A percentile compares a stretch with the other conserved stretches of the same genome.
These are phyloP conservation scores for Talaromyces marneffei DNA, from an alignment of 2,329 filamentous ascomycete genomes.

Conservation along the genomic window DNA sequence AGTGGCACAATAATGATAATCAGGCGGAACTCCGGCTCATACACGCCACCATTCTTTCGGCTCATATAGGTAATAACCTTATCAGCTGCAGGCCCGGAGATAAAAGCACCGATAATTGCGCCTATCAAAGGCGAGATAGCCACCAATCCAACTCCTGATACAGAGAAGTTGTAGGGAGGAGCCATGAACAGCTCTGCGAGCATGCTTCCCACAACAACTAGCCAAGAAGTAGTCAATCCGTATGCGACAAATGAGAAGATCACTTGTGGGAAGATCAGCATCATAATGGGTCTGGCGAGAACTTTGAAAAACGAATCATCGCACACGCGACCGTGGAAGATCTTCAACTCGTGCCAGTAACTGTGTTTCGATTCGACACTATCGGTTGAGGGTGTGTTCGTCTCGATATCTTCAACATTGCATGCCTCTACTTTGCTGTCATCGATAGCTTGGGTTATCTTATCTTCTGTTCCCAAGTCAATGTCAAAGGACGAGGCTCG, in stretches of 20 bases:
- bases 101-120: background rate
- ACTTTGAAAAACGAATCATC: constrained; percentile 16
- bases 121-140: background rate
- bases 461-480: background rate
- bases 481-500: background rate
- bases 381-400: background rate
- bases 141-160: background rate
- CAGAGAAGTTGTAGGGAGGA: constrained; percentile 5
- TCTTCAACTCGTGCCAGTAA: constrained; percentile 5
- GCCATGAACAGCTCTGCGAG: background rate
- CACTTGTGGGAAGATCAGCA: constrained; percentile 21
- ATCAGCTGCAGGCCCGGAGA: background rate
- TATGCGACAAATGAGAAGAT: background rate
- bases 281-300: constrained; percentile 26
- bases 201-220: background rate
- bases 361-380: background rate
- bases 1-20: constrained; percentile 20
- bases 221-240: background rate
- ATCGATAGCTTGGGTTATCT: background rate
- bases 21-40: constrained; percentile 3
- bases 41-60: constrained; percentile 1
- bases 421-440: background rate
- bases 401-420: background rate
- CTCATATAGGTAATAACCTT: background rate
- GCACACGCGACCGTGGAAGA: constrained; percentile 16